A percentile compares a stretch with the other conserved stretches of the same genome.
Evolutionary conservation across 2,329 filamentous ascomycete genomes (phyloP).

Genomic region (Tolypocladium capitatum): DNA sequence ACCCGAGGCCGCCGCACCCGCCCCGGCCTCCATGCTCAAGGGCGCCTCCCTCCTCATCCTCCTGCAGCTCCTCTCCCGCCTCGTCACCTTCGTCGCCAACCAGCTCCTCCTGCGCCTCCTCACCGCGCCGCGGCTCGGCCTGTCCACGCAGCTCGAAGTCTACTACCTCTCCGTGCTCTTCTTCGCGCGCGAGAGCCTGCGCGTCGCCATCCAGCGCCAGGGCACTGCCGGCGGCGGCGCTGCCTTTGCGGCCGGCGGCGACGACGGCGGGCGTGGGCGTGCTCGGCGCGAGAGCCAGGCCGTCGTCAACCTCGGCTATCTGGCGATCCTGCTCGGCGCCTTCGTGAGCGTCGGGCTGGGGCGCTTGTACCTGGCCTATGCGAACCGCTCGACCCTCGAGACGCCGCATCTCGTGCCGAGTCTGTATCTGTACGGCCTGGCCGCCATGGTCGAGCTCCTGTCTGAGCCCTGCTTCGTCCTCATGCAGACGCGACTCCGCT

Average conservation of each 20-base stretch:
- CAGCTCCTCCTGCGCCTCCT: constrained; percentile 80
- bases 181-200: constrained; percentile 81
- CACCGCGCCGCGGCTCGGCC: constrained; percentile 70
- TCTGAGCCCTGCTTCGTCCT: constrained; percentile 84
- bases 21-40: constrained; percentile 30
- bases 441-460: constrained; percentile 59
- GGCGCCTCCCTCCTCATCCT: constrained; percentile 78
- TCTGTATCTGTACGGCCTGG: constrained; percentile 40
- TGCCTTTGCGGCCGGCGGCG: neutral
- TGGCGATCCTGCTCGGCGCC: constrained; percentile 58
- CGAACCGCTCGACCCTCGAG: constrained; percentile 30
- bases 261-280: constrained; percentile 3
- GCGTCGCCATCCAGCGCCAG: constrained; percentile 82
- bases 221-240: constrained; percentile 6
- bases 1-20: neutral
- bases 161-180: constrained; percentile 90
- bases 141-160: constrained; percentile 82
- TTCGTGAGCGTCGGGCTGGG: constrained; percentile 52
- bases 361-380: constrained; percentile 49
- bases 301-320: constrained; percentile 77
- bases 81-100: constrained; percentile 82
- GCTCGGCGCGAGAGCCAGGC: constrained; percentile 44
- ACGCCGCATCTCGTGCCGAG: constrained; percentile 50
- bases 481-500: constrained; percentile 68
- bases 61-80: constrained; percentile 76